Percentiles rank a stretch among this genome's conserved stretches.
These are phyloP conservation scores for Filosporella fistucella DNA, from an alignment of 495 filamentous ascomycete species.

Conservation along the genomic window DNA sequence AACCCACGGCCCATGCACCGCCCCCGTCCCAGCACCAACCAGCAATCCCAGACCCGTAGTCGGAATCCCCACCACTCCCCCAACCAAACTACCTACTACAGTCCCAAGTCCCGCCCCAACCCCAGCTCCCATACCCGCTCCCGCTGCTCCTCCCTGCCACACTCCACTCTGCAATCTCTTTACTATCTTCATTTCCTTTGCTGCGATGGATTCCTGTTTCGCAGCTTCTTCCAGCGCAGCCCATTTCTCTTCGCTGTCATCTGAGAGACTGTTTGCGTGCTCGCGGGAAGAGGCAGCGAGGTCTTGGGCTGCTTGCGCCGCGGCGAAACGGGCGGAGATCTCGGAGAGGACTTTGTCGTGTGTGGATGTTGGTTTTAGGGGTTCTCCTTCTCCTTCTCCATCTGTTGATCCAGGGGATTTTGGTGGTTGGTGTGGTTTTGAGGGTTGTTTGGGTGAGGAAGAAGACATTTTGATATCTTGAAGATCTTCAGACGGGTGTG, in stretches of 20 bases:
- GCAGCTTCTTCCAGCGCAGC: slow-evolving; percentile 22
- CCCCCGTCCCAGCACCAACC: slow-evolving; percentile 28
- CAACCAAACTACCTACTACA: slow-evolving; percentile 29
- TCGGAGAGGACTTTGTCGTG: slow-evolving; percentile 3
- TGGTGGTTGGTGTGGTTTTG: too few species aligned
- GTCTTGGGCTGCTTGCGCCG: slow-evolving; percentile 2
- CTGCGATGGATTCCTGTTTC: slow-evolving; percentile 26
- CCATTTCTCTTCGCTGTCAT: slow-evolving; percentile 22
- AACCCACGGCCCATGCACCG: slow-evolving; percentile 34
- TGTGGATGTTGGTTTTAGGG: neutral
- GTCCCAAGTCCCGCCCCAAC: slow-evolving; percentile 29
- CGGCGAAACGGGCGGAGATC: neutral
- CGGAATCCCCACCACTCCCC: slow-evolving; percentile 28
- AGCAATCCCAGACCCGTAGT: slow-evolving; percentile 28
- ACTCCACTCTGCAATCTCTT: slow-evolving; percentile 31
- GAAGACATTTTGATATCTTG: too few species aligned
- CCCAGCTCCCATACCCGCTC: slow-evolving; percentile 31
- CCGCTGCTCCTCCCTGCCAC: slow-evolving; percentile 31
- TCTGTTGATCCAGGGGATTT: too few species aligned
- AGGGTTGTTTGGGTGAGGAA: too few species aligned
- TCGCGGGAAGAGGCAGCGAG: neutral
- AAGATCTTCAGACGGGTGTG: too few species aligned
- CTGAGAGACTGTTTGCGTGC: neutral
- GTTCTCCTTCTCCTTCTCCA: neutral
- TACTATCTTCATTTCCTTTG: slow-evolving; percentile 27